Conservation (phyloP, 2,329 filamentous ascomycete species). For the Talaromyces pinophilus region DNA sequence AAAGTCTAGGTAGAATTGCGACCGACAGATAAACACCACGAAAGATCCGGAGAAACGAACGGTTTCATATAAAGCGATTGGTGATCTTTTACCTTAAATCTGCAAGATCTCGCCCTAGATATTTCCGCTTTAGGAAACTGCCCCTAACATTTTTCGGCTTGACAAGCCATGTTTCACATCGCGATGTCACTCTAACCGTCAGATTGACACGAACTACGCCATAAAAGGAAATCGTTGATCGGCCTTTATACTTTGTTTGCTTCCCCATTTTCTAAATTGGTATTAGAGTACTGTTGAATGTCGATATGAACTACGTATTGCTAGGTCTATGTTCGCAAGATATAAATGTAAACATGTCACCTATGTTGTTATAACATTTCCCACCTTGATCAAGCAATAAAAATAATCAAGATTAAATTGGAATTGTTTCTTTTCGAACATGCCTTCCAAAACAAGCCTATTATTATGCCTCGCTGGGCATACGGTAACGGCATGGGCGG, state of each 20-base stretch:
- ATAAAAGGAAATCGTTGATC: neutral
- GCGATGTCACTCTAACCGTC: slow-evolving; percentile 1
- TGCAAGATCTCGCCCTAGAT: too few species aligned
- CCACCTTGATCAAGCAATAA: too few species aligned
- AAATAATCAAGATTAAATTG: too few species aligned
- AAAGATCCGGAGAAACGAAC: too few species aligned
- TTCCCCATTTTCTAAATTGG: neutral
- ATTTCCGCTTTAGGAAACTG: slow-evolving; percentile 1
- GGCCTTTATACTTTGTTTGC: neutral
- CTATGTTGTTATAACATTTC: neutral
- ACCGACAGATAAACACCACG: too few species aligned
- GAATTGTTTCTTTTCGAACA: neutral
- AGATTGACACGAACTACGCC: neutral
- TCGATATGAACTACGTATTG: neutral
- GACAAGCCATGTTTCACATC: neutral
- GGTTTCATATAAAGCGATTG: too few species aligned
- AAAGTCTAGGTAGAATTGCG: too few species aligned
- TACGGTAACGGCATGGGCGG: neutral
- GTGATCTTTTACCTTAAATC: too few species aligned
- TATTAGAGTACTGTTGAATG: neutral
- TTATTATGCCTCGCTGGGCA: neutral
- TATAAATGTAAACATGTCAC: neutral
- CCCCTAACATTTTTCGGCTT: neutral
- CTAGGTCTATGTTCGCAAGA: neutral
- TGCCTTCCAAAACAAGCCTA: neutral